Percentiles rank a stretch among this genome's conserved stretches.
Evolutionary conservation across 2,329 filamentous ascomycete species (phyloP).

Genomic region (Cladophialophora psammophila): DNA sequence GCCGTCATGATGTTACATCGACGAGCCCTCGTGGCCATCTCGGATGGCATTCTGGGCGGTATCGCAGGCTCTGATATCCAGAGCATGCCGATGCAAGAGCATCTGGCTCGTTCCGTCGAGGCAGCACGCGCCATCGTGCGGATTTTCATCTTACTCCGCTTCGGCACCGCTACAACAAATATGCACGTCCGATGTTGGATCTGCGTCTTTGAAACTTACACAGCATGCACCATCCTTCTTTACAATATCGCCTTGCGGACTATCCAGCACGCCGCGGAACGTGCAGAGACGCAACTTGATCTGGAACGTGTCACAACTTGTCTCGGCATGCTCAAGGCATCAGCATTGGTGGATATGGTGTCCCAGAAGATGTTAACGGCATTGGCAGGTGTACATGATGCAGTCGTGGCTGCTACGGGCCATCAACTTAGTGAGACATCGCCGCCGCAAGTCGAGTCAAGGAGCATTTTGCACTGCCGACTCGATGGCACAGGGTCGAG

Average conservation of each 20-base stretch:
- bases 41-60: neutral
- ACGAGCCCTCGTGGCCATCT: neutral
- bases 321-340: conserved; percentile 5
- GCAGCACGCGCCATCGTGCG: conserved; percentile 2
- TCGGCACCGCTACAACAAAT: neutral
- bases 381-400: neutral
- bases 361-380: neutral
- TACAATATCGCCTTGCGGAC: neutral
- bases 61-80: neutral
- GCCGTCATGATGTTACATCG: conserved; percentile 1
- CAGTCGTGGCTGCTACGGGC: neutral
- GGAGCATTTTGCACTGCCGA: neutral
- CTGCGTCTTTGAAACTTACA: neutral
- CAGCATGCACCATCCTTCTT: neutral
- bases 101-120: neutral
- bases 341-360: neutral
- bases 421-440: neutral
- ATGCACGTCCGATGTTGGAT: conserved; percentile 4
- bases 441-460: neutral
- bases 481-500: neutral
- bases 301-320: neutral
- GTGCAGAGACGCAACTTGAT: neutral
- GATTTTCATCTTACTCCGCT: conserved; percentile 1
- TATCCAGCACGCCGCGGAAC: neutral
- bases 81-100: neutral